Conservation (phyloP, 768 basidiomycete species). For the Guyanaporus albipodus region DNA sequence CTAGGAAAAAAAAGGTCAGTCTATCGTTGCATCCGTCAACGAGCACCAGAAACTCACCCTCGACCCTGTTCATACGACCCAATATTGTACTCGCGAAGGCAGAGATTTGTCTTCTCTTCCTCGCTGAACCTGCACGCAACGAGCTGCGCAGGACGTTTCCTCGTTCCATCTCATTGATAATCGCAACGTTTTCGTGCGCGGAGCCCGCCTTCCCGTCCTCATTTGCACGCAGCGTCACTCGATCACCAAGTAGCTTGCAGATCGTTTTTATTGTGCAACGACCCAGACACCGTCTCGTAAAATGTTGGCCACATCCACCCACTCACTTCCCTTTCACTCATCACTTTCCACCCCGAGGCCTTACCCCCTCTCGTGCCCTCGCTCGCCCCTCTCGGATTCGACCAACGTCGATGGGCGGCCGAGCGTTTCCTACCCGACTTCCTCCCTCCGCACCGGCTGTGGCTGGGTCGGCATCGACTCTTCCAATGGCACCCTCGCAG, state of each 20-base stretch:
- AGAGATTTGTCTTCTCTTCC: slow-evolving; percentile 2
- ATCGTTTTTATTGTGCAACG: slow-evolving; percentile 12
- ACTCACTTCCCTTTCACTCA: slow-evolving; percentile 1
- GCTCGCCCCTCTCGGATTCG: slow-evolving; percentile 23
- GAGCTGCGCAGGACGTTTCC: slow-evolving; percentile 29
- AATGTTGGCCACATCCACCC: slow-evolving; percentile 19
- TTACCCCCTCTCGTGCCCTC: slow-evolving; percentile 4
- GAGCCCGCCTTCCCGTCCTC: slow-evolving; percentile 3
- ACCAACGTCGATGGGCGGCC: slow-evolving; percentile 19
- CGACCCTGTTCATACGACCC: no score
- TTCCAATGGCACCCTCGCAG: not conserved
- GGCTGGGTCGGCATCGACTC: slow-evolving; percentile 7
- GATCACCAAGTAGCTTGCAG: slow-evolving; percentile 6
- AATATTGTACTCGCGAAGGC: not conserved
- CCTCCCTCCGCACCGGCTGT: slow-evolving; percentile 14
- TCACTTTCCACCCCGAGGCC: not conserved
- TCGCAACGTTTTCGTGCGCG: slow-evolving; percentile 18
- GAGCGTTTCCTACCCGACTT: slow-evolving; percentile 13
- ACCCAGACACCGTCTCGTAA: slow-evolving; percentile 1
- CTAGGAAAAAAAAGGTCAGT: slow-evolving; percentile 23
- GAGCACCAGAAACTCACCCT: slow-evolving; percentile 2
- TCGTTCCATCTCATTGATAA: slow-evolving; percentile 25
- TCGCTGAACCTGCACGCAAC: slow-evolving; percentile 14
- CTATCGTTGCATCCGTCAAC: not conserved
- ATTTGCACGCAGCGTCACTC: slow-evolving; percentile 6